Percentiles rank a stretch among this genome's conserved stretches.
Evolutionary conservation across 139 green algal genomes (phyloP).

Genomic region (Closterium sp.): DNA sequence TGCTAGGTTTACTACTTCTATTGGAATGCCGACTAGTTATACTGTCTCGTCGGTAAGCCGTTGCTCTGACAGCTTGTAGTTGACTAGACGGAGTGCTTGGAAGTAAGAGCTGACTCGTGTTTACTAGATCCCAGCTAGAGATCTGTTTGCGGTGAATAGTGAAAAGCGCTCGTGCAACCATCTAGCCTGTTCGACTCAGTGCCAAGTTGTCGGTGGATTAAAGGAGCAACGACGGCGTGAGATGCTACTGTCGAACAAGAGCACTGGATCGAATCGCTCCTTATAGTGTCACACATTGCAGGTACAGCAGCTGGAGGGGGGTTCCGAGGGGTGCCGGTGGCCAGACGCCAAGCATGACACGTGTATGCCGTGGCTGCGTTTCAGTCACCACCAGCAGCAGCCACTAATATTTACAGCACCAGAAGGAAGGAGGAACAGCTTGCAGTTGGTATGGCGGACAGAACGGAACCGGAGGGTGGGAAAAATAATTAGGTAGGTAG

Average conservation of each 20-base stretch:
- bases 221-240: neutral
- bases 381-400: neutral
- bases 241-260: neutral
- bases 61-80: too few species aligned
- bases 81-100: too few species aligned
- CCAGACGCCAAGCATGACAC: neutral
- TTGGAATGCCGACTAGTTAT: too few species aligned
- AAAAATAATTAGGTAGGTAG: neutral
- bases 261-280: neutral
- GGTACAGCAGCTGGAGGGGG: neutral
- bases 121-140: neutral
- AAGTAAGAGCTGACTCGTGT: neutral
- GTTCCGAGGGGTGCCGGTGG: neutral
- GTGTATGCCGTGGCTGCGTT: neutral
- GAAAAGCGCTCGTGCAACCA: neutral
- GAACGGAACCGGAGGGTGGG: too few species aligned
- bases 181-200: neutral
- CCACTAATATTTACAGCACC: neutral
- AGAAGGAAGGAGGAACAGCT: too few species aligned
- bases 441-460: neutral
- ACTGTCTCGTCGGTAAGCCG: too few species aligned
- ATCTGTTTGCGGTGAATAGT: neutral
- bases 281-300: neutral
- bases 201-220: neutral
- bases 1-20: too few species aligned